Conservation (phyloP, 2,329 filamentous ascomycete species). For the Paraconiothyrium brasiliense region DNA sequence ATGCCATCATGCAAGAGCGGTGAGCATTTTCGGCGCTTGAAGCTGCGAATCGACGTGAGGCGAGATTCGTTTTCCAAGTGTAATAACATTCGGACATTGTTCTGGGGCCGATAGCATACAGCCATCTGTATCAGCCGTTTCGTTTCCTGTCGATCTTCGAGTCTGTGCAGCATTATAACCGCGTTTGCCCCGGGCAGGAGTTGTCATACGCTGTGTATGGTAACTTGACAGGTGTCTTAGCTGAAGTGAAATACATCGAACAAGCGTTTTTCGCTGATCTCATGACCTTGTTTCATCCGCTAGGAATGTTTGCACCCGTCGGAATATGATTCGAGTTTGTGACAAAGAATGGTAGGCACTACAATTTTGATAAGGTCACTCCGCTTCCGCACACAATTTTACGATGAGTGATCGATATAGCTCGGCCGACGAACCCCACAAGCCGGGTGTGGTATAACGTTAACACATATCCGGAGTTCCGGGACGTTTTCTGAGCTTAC, state of each 20-base stretch:
- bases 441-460: not conserved
- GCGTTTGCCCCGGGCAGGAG: not conserved
- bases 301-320: not conserved
- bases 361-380: not conserved
- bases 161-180: not conserved
- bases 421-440: not conserved
- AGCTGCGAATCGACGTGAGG: too few relatives aligned
- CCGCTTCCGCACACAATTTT: not conserved
- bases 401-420: slow-evolving; percentile 13
- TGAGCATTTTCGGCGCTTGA: too few relatives aligned
- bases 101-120: too few relatives aligned
- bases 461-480: not conserved
- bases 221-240: not conserved
- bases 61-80: too few relatives aligned
- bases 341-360: slow-evolving; percentile 1
- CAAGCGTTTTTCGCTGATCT: not conserved
- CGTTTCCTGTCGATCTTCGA: too few relatives aligned
- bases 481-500: not conserved
- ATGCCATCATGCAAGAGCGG: too few relatives aligned
- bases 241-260: not conserved
- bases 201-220: slow-evolving; percentile 2
- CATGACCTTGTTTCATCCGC: not conserved
- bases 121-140: too few relatives aligned
- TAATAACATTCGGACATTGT: too few relatives aligned
- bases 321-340: not conserved